phyloP scores from a whole-genome alignment of 192 early-diverging fungal species.

The Backusella westeae region DNA sequence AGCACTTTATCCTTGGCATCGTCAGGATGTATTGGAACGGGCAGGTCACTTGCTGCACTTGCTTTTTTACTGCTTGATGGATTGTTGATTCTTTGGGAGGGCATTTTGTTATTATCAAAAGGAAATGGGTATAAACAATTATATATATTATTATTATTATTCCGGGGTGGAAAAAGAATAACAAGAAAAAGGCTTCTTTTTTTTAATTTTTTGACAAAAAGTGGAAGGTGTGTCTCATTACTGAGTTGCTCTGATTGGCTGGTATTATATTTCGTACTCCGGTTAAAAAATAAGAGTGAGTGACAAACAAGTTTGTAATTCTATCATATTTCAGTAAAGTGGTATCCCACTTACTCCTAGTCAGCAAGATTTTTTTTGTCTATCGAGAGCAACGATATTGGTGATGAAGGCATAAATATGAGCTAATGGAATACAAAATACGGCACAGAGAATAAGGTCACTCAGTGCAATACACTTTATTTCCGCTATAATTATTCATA shows the following conservation, averaged over 20 bases:
- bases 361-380: no score
- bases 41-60: neutral
- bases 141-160: neutral
- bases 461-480: no score
- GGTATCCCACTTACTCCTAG: no score
- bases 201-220: neutral
- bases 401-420: no score
- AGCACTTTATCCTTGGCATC: conserved; percentile 83
- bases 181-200: neutral
- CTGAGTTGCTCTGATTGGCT: neutral
- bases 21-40: conserved; percentile 61
- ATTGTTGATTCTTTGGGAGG: neutral
- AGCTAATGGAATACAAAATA: no score
- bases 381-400: no score
- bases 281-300: neutral
- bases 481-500: no score
- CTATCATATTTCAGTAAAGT: no score
- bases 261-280: neutral
- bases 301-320: no score
- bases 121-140: neutral
- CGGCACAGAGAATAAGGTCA: no score
- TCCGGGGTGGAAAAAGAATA: neutral
- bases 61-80: neutral
- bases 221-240: neutral
- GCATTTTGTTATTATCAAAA: neutral